These are phyloP conservation scores for Chrysoporthe austroafricana DNA, from an alignment of 2,329 filamentous ascomycete species.

Conservation along the genomic window DNA sequence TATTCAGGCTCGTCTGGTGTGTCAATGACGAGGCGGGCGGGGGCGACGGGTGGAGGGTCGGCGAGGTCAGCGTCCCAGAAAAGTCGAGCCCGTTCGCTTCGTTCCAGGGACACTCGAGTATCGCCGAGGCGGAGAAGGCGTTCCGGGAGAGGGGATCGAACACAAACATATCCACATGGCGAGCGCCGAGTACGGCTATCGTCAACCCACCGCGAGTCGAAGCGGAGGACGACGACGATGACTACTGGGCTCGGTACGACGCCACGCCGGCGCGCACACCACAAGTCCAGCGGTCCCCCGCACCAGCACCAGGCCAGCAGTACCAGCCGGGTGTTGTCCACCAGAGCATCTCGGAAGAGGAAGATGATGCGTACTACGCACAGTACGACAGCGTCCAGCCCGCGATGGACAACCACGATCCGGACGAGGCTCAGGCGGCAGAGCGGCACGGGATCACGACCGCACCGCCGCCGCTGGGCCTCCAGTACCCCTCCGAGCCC, in stretches of 20 bases:
- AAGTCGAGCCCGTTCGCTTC: slow-evolving; percentile 58
- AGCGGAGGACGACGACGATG: slow-evolving; percentile 65
- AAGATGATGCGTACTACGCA: slow-evolving; percentile 75
- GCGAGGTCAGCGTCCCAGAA: slow-evolving; percentile 68
- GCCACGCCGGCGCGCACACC: slow-evolving; percentile 69
- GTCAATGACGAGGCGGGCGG: slow-evolving; percentile 64
- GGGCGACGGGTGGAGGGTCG: slow-evolving; percentile 70
- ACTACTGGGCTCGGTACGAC: slow-evolving; percentile 82
- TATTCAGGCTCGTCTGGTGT: slow-evolving; percentile 72
- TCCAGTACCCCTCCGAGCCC: slow-evolving; percentile 32
- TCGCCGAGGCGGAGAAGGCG: slow-evolving; percentile 64
- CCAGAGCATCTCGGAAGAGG: slow-evolving; percentile 49
- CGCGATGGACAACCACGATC: slow-evolving; percentile 79
- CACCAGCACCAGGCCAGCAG: slow-evolving; percentile 47
- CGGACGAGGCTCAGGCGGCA: slow-evolving; percentile 59
- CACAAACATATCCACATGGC: slow-evolving; percentile 24
- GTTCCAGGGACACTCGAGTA: slow-evolving; percentile 54
- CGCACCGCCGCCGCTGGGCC: slow-evolving; percentile 40
- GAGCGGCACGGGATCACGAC: slow-evolving; percentile 46
- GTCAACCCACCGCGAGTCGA: slow-evolving; percentile 28
- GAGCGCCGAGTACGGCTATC: slow-evolving; percentile 25
- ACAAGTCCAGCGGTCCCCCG: slow-evolving; percentile 64
- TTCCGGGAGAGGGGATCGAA: slow-evolving; percentile 44
- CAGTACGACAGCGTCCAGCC: slow-evolving; percentile 80
- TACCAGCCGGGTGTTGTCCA: slow-evolving; percentile 36